Percentiles rank a stretch among this genome's conserved stretches.
These are phyloP conservation scores for Nasturtium officinale DNA, from an alignment of 345 rosid species.

Conservation along the genomic window DNA sequence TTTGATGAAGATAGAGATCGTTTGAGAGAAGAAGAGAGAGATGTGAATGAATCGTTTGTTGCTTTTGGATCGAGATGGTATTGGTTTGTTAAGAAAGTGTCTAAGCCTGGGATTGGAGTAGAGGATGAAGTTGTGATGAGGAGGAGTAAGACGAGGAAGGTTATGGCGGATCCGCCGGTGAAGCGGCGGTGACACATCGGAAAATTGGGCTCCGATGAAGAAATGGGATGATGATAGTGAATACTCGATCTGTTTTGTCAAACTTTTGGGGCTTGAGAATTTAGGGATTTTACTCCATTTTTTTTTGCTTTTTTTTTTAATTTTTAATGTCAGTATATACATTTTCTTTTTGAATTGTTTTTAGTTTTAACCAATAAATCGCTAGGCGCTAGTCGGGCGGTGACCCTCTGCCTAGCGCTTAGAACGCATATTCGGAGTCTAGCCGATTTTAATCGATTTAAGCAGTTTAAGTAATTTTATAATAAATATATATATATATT, in stretches of 20 bases:
- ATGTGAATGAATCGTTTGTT: slow-evolving; percentile 61
- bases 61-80: slow-evolving; percentile 66
- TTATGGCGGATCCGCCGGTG: slow-evolving; percentile 38
- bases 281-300: too few relatives aligned
- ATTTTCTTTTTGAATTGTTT: too few relatives aligned
- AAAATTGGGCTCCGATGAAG: slow-evolving; percentile 8
- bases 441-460: too few relatives aligned
- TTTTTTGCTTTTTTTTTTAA: too few relatives aligned
- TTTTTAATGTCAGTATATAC: too few relatives aligned
- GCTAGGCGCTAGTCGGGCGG: too few relatives aligned
- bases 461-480: too few relatives aligned
- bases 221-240: background rate
- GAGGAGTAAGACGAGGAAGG: slow-evolving; percentile 34
- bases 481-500: too few relatives aligned
- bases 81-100: slow-evolving; percentile 60
- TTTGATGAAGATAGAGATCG: slow-evolving; percentile 54
- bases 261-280: background rate
- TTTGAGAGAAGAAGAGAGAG: slow-evolving; percentile 63
- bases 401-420: too few relatives aligned
- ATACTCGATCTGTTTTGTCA: slow-evolving; percentile 4
- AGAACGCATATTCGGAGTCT: too few relatives aligned
- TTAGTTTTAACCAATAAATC: too few relatives aligned
- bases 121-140: slow-evolving; percentile 30
- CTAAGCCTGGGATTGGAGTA: slow-evolving; percentile 58
- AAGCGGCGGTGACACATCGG: slow-evolving; percentile 39